Percentiles rank a stretch among this genome's conserved stretches.
Conservation (phyloP, 805 yeast genomes). For the Suhomyces prunicola region DNA sequence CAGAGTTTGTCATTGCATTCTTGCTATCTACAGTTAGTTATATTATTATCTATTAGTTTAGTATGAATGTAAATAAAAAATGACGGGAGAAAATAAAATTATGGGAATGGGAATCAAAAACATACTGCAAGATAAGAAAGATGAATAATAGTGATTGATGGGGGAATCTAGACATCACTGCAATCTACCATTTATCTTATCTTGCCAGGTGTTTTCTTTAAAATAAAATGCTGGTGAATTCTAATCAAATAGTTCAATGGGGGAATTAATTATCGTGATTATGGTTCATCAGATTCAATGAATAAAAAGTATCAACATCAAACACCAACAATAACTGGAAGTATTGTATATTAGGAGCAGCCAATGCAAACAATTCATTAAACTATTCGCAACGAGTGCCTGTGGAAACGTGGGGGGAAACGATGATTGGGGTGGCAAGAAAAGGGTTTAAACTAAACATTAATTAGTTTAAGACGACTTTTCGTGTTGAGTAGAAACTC, state of each 20-base stretch:
- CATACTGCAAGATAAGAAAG: background rate
- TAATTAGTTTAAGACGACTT: conserved; percentile 52
- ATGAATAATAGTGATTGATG: conserved; percentile 2
- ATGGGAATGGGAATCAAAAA: conserved; percentile 8
- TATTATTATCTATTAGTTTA: conserved; percentile 28
- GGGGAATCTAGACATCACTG: conserved; percentile 3
- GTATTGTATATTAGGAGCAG: background rate
- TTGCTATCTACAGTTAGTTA: conserved; percentile 7
- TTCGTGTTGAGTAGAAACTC: conserved; percentile 88
- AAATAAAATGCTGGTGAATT: background rate
- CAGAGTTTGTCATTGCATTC: too few species aligned
- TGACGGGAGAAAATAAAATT: conserved; percentile 11
- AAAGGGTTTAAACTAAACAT: conserved; percentile 1
- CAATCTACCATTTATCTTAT: conserved; percentile 1
- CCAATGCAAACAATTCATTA: background rate
- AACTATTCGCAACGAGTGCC: background rate
- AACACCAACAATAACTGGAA: background rate
- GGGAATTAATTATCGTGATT: background rate
- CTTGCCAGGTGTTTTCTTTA: background rate
- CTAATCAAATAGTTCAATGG: background rate
- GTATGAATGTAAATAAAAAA: conserved; percentile 11
- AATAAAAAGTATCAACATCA: conserved; percentile 2
- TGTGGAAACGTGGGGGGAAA: background rate
- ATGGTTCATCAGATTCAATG: background rate
- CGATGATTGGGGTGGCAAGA: background rate